Evolutionary conservation across 2,329 filamentous ascomycete species (phyloP), one percentile per base, ranked within the genome.

Genomic region (Ilyonectria robusta): DNA sequence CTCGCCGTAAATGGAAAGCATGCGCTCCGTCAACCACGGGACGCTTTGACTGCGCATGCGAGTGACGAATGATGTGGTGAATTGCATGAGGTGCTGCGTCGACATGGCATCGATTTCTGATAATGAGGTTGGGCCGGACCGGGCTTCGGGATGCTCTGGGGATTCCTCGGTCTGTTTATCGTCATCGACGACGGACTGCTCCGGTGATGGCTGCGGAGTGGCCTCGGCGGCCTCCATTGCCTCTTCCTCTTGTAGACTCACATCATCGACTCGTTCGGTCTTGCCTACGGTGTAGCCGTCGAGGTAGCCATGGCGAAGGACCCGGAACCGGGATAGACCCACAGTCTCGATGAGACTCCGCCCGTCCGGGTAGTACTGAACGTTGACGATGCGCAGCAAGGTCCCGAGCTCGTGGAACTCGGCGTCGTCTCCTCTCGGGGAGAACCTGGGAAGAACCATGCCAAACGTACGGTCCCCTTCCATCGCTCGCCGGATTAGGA

Each of bases 401-500:
- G 94, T 97, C 1, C 95, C 95, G 55, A 95, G 90, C 72, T 92
- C 87, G 76, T 90, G 87, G 74, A 95, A 97, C 9, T 78, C 72
- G 1, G 75, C 67, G 35, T 80, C 80, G 2, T 70, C 73, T 1
- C 73, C 51, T 2, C 70, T 60, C 82, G 83, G 64, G 70, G 78
- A 54, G 82, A 88, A 83, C 71, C 91, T 93, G 69, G 91, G 90
- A 76, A 93, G 87, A 19, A 97, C 87, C 93, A 97, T 97, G 26
- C 95, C 95, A 76, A 98, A 97, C 26, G 89, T 93, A 15, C 89
- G 85, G 67, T 92, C 89, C 0, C 90, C 89, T 69, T 94, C 92
- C 59, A 97, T 83, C 0, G 90, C 92, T 40, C 94, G 89, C 53
- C 92, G 88, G 42, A 97, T 92, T 94, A 97, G 96, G n/a, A 96